These are phyloP conservation scores for Fusarium neocosmosporiellum DNA, from an alignment of 2,329 filamentous ascomycete genomes.

Conservation along the genomic window DNA sequence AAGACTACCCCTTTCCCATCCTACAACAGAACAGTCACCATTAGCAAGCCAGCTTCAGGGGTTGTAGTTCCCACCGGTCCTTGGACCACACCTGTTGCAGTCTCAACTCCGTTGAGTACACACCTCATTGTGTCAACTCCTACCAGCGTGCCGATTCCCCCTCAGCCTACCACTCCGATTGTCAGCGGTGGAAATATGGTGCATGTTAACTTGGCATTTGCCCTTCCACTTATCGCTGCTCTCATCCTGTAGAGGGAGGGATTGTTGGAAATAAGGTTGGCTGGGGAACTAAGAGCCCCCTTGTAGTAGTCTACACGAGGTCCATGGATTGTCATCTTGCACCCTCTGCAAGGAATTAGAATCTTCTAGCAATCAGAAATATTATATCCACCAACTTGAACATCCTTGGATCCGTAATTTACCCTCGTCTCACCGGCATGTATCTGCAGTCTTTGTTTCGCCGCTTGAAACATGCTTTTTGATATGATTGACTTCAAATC, in stretches of 20 bases:
- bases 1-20: conserved; percentile 23
- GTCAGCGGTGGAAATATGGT: conserved; percentile 24
- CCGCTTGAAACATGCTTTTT: not conserved
- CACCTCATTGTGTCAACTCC: not conserved
- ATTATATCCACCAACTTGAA: not conserved
- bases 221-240: conserved; percentile 22
- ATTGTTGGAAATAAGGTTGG: not conserved
- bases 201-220: conserved; percentile 22
- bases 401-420: not conserved
- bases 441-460: not conserved
- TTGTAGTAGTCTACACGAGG: not conserved
- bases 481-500: no score
- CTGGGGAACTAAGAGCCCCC: not conserved
- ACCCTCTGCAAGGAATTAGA: not conserved
- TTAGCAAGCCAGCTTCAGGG: conserved; percentile 8
- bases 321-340: not conserved
- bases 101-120: conserved; percentile 5
- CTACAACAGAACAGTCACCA: conserved; percentile 28
- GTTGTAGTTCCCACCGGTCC: conserved; percentile 8
- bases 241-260: conserved; percentile 19
- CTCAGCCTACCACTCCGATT: conserved; percentile 6
- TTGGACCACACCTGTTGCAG: conserved; percentile 8
- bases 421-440: not conserved
- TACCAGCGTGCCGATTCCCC: conserved; percentile 1
- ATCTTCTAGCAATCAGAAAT: not conserved